Conservation (phyloP, 306 rosid species). For the Dalbergia oliveri region DNA sequence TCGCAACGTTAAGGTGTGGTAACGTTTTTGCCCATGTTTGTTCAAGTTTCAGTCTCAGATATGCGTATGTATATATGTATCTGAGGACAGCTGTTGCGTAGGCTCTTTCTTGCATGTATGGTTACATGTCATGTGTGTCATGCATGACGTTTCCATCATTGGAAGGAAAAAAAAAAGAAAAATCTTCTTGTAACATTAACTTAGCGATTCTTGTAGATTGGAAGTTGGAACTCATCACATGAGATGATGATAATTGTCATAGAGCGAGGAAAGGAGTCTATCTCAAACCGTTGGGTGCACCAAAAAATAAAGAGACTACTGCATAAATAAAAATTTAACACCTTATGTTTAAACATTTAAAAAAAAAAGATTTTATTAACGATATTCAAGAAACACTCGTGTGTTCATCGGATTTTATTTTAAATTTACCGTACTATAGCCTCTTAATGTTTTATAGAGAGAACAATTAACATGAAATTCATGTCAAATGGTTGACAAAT, state of each 20-base stretch:
- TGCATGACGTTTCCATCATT: not conserved
- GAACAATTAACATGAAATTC: not conserved
- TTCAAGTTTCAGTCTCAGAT: conserved; percentile 34
- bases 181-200: not conserved
- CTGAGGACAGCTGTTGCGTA: conserved; percentile 11
- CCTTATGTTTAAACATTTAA: too few relatives aligned
- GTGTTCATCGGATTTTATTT: too few relatives aligned
- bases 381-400: too few relatives aligned
- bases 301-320: not conserved
- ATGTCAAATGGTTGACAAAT: not conserved
- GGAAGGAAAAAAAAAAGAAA: too few relatives aligned
- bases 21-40: too few relatives aligned
- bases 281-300: not conserved
- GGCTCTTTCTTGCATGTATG: conserved; percentile 38
- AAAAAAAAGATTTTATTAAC: too few relatives aligned
- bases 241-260: not conserved
- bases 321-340: not conserved
- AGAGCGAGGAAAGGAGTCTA: not conserved
- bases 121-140: not conserved
- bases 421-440: not conserved
- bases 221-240: not conserved
- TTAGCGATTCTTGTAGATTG: not conserved
- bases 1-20: conserved; percentile 40
- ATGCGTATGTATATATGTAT: not conserved
- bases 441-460: not conserved